Base-by-base conservation (phyloP, 345 rosid species). In the Sonneratia alba region DNA sequence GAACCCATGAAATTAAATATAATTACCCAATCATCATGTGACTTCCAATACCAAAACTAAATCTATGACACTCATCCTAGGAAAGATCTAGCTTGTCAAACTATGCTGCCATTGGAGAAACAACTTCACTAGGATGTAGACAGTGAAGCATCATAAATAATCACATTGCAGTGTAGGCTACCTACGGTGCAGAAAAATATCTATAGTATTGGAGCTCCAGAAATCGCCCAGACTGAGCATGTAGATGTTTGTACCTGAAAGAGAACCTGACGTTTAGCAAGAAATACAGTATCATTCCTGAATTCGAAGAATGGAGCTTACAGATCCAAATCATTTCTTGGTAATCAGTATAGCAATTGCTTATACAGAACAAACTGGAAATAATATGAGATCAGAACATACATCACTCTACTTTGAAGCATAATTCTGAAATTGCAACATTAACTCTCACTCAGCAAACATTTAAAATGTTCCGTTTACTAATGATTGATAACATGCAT, bases 161-260 rank as follows among this genome's bases (percentile, higher is more conserved):
- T 13, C 19, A 45, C 21, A 21, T 51, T 70, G 21, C 68, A 70
- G 73, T 49, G 70, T 69, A 70, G 73, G 77, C 71, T 82, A 90
- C 97, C 96, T 84, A 75, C 92, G 89, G 70, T 95, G 99, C 57
- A 95, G 87, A 82, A 87, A 95, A 78, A 90, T 89, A 74, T 92
- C 97, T 69, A 95, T 89, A 65, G 97, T 90, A 67, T 86, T 89
- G 70, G 98, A 92, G 81, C 99, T 95, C 99, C 98, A 92, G 77
- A 85, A 86, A 78, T 95, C 99, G 71, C 91, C 98, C 71, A 95
- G 83, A 56, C 89, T 87, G 70, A 95, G 93, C 94, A 95, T 89
- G 79, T 85, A 88, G 75, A 95, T 89, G 48, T 95, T 87, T 27
- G 98, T 95, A 77, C 92, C 99, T 95, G 51, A 78, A 78, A 70